Evolutionary conservation across 139 green algal genomes (phyloP).

Genomic region (Chlorella sp.): DNA sequence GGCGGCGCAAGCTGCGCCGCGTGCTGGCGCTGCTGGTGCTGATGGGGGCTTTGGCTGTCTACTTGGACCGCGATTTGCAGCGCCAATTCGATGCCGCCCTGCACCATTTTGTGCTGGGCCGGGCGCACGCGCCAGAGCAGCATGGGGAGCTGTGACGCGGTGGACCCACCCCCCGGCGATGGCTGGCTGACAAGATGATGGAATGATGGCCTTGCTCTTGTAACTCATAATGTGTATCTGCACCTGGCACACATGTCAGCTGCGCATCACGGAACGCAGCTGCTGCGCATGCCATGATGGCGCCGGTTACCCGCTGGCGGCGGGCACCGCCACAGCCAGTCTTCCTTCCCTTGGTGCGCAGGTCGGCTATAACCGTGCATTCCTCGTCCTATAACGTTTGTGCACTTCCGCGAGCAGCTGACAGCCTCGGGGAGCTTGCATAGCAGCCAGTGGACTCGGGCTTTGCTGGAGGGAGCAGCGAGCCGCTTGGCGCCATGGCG

Average conservation of each 20-base stretch:
- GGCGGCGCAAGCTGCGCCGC: background rate
- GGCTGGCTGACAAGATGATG: background rate
- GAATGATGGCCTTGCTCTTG: too few relatives aligned
- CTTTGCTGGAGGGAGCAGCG: background rate
- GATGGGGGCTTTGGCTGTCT: constrained; percentile 43
- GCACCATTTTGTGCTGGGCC: constrained; percentile 6
- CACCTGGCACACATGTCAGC: background rate
- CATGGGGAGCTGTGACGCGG: constrained; percentile 28
- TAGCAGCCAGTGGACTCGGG: background rate
- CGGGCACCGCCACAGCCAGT: background rate
- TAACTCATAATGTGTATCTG: background rate
- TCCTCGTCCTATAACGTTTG: background rate
- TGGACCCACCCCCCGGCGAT: background rate
- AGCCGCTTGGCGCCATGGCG: background rate
- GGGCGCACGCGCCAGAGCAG: constrained; percentile 1
- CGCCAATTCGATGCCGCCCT: constrained; percentile 10
- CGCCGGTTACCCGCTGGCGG: too few relatives aligned
- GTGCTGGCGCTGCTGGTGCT: constrained; percentile 40
- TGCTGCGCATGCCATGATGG: background rate
- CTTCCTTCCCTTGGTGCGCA: background rate
- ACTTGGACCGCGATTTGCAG: constrained; percentile 57
- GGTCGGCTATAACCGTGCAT: background rate
- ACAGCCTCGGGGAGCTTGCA: background rate
- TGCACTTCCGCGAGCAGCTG: background rate
- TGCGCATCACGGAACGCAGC: background rate